Evolutionary conservation across 306 rosid genomes (phyloP).

Genomic region (Malus sieversii): DNA sequence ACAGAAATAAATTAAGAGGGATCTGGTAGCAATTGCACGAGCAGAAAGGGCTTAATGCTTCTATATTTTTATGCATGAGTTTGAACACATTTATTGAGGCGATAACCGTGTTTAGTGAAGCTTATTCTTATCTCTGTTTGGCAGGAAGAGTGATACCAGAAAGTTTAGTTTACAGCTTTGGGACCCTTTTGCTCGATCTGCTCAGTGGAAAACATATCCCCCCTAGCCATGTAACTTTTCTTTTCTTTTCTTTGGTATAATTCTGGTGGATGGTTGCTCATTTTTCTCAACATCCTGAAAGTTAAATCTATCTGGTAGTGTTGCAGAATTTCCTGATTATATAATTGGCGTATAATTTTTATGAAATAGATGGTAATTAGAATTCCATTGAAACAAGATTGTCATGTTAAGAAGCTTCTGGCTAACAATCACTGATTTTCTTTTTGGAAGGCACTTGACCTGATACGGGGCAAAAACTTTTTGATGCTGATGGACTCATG

Average conservation of each 20-base stretch:
- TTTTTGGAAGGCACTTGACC: constrained; percentile 73
- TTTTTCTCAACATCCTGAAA: background rate
- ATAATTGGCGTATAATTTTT: background rate
- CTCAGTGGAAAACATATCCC: constrained; percentile 95
- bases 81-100: background rate
- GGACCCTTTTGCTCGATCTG: constrained; percentile 86
- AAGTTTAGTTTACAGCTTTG: constrained; percentile 86
- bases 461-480: constrained; percentile 73
- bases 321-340: background rate
- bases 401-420: background rate
- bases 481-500: constrained; percentile 76
- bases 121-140: constrained; percentile 19
- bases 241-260: constrained; percentile 2
- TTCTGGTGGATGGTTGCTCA: constrained; percentile 10
- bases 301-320: background rate
- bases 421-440: constrained; percentile 4
- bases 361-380: background rate
- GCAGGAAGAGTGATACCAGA: constrained; percentile 83
- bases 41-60: background rate
- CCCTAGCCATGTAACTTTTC: constrained; percentile 65
- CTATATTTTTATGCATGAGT: background rate
- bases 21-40: background rate
- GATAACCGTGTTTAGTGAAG: background rate
- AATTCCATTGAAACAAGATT: background rate
- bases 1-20: background rate